Percentiles rank a stretch among this genome's conserved stretches.
These are phyloP conservation scores for Antarctomyces pellizariae DNA, from an alignment of 495 filamentous ascomycete species.

Conservation along the genomic window DNA sequence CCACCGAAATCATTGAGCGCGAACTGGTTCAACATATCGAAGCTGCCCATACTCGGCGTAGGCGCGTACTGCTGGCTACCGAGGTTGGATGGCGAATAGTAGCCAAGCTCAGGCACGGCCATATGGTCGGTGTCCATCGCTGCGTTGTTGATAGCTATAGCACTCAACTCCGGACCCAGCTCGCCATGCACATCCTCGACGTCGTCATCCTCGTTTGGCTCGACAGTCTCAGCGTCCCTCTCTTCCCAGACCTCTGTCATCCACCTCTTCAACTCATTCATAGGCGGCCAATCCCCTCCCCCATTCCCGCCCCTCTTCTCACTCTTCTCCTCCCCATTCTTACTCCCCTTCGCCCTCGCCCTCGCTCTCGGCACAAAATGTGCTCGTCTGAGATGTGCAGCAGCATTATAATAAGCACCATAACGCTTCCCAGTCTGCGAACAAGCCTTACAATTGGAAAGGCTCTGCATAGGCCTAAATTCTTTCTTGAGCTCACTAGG, in stretches of 20 bases:
- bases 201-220: too few species aligned
- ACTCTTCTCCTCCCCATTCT: slow-evolving; percentile 11
- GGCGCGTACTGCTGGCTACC: too few species aligned
- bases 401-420: slow-evolving; percentile 86
- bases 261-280: slow-evolving; percentile 64
- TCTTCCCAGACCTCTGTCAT: slow-evolving; percentile 43
- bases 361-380: slow-evolving; percentile 42
- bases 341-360: slow-evolving; percentile 14
- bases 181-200: too few species aligned
- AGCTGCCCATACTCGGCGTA: too few species aligned
- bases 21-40: too few species aligned
- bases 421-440: slow-evolving; percentile 48
- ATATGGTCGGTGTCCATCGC: too few species aligned
- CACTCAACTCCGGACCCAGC: too few species aligned
- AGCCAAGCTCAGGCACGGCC: too few species aligned
- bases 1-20: too few species aligned
- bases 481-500: slow-evolving; percentile 15
- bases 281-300: slow-evolving; percentile 60
- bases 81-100: too few species aligned
- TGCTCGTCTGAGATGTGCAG: slow-evolving; percentile 70
- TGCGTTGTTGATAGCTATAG: too few species aligned
- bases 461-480: slow-evolving; percentile 30
- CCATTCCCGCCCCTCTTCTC: slow-evolving; percentile 62
- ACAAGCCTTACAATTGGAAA: slow-evolving; percentile 79
- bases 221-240: too few species aligned